Percentiles rank a stretch among this genome's conserved stretches.
These are phyloP conservation scores for Dioscorea zingiberensis DNA, from an alignment of 106 monocot species.

Conservation along the genomic window DNA sequence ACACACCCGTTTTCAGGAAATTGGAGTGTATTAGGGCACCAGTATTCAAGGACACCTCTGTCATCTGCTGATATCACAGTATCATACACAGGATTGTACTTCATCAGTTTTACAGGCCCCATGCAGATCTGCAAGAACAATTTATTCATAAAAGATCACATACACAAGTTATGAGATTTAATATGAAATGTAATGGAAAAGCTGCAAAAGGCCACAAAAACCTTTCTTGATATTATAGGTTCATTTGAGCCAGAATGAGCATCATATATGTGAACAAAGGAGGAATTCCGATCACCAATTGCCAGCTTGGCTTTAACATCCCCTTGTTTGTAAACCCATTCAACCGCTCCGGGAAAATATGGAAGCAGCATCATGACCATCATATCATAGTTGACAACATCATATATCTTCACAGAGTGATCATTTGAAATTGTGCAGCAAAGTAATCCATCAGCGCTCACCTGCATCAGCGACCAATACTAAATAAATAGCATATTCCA, in stretches of 20 bases:
- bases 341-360: slow-evolving; percentile 66
- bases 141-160: not conserved
- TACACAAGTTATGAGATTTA: not conserved
- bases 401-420: slow-evolving; percentile 87
- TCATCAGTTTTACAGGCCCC: slow-evolving; percentile 76
- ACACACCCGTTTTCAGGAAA: slow-evolving; percentile 78
- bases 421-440: slow-evolving; percentile 97
- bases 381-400: slow-evolving; percentile 99
- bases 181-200: not conserved
- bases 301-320: slow-evolving; percentile 93
- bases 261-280: slow-evolving; percentile 80
- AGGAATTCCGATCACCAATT: slow-evolving; percentile 62
- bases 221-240: slow-evolving; percentile 82
- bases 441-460: slow-evolving; percentile 87
- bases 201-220: slow-evolving; percentile 1
- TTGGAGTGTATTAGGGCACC: slow-evolving; percentile 74
- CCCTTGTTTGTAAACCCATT: slow-evolving; percentile 91
- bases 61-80: slow-evolving; percentile 79
- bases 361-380: slow-evolving; percentile 93
- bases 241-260: slow-evolving; percentile 76
- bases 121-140: slow-evolving; percentile 68
- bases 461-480: slow-evolving; percentile 50
- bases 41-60: slow-evolving; percentile 89
- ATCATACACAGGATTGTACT: slow-evolving; percentile 74
- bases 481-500: not conserved